phyloP scores from a whole-genome alignment of 805 yeast genomes.

The Cephaloascus fragrans region DNA sequence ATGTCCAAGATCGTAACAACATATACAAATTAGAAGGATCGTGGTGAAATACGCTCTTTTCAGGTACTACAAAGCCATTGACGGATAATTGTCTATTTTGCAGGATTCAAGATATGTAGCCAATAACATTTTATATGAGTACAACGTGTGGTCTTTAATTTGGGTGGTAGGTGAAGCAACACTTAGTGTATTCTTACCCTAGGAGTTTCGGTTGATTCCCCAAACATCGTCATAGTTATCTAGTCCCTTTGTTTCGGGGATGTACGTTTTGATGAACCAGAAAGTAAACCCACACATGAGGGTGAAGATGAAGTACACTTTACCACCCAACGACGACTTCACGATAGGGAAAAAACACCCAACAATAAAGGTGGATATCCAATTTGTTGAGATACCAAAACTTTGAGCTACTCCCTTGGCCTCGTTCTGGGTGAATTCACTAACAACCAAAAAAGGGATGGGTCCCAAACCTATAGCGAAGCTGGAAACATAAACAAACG shows the following conservation, averaged over 20 bases:
- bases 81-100: too few relatives aligned
- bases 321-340: conserved; percentile 60
- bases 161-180: too few relatives aligned
- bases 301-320: conserved; percentile 68
- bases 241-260: conserved; percentile 77
- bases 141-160: too few relatives aligned
- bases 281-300: conserved; percentile 40
- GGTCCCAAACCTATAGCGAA: conserved; percentile 95
- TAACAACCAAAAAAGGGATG: conserved; percentile 80
- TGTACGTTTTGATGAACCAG: conserved; percentile 29
- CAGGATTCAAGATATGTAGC: too few relatives aligned
- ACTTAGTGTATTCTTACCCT: too few relatives aligned
- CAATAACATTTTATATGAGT: too few relatives aligned
- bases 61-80: too few relatives aligned
- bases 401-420: conserved; percentile 87
- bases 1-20: too few relatives aligned
- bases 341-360: conserved; percentile 77
- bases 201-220: conserved; percentile 28
- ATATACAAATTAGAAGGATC: too few relatives aligned
- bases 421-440: conserved; percentile 78
- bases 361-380: conserved; percentile 80
- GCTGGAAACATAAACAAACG: conserved; percentile 65
- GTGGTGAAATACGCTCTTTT: too few relatives aligned
- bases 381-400: conserved; percentile 83
- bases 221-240: conserved; percentile 58